A percentile compares a stretch with the other conserved stretches of the same genome.
Conservation (phyloP, 495 filamentous ascomycete genomes). For the Podospora appendiculata region DNA sequence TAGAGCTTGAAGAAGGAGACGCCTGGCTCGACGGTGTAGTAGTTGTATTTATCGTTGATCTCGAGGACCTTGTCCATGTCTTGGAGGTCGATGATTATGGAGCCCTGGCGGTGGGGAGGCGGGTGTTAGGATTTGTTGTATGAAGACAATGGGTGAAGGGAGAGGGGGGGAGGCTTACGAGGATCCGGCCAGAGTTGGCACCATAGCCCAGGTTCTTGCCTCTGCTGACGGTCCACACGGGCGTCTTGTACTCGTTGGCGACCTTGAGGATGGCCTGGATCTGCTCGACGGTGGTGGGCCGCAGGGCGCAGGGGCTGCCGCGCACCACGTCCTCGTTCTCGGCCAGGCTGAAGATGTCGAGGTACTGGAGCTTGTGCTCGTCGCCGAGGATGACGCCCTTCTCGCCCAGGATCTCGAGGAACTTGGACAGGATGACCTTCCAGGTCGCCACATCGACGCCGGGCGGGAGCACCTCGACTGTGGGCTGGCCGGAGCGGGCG, state of each 20-base stretch:
- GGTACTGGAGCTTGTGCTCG: conserved; percentile 5
- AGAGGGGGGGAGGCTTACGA: background rate
- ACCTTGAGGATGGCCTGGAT: conserved; percentile 7
- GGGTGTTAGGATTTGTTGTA: background rate
- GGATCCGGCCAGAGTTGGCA: background rate
- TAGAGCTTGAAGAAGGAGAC: conserved; percentile 47
- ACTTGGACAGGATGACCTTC: conserved; percentile 5
- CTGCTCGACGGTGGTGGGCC: conserved; percentile 4
- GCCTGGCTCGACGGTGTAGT: conserved; percentile 45
- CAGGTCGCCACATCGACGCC: conserved; percentile 4
- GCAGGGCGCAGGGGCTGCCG: conserved; percentile 4
- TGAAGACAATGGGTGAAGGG: background rate
- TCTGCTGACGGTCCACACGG: conserved; percentile 39
- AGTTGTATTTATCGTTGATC: conserved; percentile 43
- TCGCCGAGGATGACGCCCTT: conserved; percentile 6
- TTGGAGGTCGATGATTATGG: conserved; percentile 43
- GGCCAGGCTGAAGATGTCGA: conserved; percentile 5
- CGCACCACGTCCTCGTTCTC: conserved; percentile 6
- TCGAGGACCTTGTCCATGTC: conserved; percentile 47
- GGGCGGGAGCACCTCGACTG: conserved; percentile 4
- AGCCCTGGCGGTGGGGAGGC: conserved; percentile 19
- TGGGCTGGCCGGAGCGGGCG: conserved; percentile 2
- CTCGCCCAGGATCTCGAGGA: conserved; percentile 6
- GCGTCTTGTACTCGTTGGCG: conserved; percentile 34
- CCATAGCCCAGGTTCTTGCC: conserved; percentile 39